Base-by-base conservation (phyloP, 257 asterid genomes). In the Ilex aquifolium region DNA sequence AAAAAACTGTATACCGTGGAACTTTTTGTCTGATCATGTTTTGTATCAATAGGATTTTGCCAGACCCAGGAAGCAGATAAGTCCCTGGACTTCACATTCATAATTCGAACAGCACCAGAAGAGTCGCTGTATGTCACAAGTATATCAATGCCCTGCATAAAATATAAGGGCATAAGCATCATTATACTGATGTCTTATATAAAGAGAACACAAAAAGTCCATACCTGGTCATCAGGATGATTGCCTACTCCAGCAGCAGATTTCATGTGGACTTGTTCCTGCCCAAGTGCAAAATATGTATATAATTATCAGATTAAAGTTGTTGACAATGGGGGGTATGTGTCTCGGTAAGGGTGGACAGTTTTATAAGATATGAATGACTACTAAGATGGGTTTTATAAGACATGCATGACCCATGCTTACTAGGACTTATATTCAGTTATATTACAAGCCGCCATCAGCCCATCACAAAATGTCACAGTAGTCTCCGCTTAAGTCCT, bases 21-120 rank as follows among this genome's bases (percentile, higher is more conserved):
- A 67, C 71, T 79, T 68, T 72, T 71, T 62, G 73, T 69, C 50
- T 46, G 81, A 67, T 77, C 83, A 60, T 36, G 63, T 60, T 72
- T 73, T 68, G 66, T 79, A 69, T 74, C 80, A 54, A 63, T 77
- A 21, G 95, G 98, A 69, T 69, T 72, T 81, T 77, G 79, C 98
- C 98, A 91, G 56, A 83, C 80, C 98, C 96, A 88, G 56, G 96
- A 91, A 78, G 90, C 71, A 44, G 98, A 88, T 32, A 91, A 80
- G 76, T 86, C 83, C 73, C 74, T 80, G 62, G 95, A 84, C 60
- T 83, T 83, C 69, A 88, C 79, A 68, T 76, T 83, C 67, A 77
- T 75, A 67, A 82, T 82, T 77, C 68, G 80, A 72, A 88, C 74
- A 73, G 83, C 83, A 59, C 98, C 98, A 69, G 85, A 79, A 66